phyloP scores from a whole-genome alignment of 2,329 filamentous ascomycete species.

The Botrytis aclada region DNA sequence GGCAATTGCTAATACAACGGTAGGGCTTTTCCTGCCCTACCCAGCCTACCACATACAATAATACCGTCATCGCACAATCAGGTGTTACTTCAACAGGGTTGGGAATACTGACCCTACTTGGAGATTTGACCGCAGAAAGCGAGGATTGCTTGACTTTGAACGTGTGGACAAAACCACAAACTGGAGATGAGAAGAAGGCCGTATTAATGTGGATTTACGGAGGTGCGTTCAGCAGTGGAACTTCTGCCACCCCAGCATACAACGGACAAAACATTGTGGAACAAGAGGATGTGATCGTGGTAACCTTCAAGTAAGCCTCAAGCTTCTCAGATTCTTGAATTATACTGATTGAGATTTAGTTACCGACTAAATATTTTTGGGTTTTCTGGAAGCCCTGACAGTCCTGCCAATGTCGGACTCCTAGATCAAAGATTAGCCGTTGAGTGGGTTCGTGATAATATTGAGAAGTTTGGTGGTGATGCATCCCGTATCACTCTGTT shows the following conservation, averaged over 20 bases:
- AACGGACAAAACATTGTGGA: slow-evolving; percentile 44
- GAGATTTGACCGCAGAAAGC: slow-evolving; percentile 15
- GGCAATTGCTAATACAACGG: slow-evolving; percentile 23
- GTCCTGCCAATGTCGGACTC: slow-evolving; percentile 55
- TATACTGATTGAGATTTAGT: slow-evolving; percentile 28
- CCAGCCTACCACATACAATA: slow-evolving; percentile 4
- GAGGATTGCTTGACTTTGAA: slow-evolving; percentile 44
- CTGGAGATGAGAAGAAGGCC: slow-evolving; percentile 36
- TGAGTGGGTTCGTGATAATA: slow-evolving; percentile 59
- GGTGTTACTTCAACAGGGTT: background rate
- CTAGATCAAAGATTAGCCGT: slow-evolving; percentile 59
- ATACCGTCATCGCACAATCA: background rate
- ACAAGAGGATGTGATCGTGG: slow-evolving; percentile 45
- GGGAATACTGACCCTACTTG: background rate
- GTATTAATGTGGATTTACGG: slow-evolving; percentile 46
- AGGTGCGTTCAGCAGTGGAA: slow-evolving; percentile 41
- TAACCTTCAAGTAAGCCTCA: slow-evolving; percentile 46
- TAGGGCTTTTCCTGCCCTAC: slow-evolving; percentile 19
- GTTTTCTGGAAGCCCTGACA: slow-evolving; percentile 38
- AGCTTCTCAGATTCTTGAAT: slow-evolving; percentile 23
- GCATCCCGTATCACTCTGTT: slow-evolving; percentile 51
- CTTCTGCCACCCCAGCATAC: slow-evolving; percentile 41
- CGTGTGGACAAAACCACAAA: slow-evolving; percentile 39
- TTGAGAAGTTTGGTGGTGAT: slow-evolving; percentile 59
- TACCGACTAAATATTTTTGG: slow-evolving; percentile 42